Base-by-base conservation (phyloP, 805 yeast genomes). In the Wickerhamiella allomyrinae region DNA sequence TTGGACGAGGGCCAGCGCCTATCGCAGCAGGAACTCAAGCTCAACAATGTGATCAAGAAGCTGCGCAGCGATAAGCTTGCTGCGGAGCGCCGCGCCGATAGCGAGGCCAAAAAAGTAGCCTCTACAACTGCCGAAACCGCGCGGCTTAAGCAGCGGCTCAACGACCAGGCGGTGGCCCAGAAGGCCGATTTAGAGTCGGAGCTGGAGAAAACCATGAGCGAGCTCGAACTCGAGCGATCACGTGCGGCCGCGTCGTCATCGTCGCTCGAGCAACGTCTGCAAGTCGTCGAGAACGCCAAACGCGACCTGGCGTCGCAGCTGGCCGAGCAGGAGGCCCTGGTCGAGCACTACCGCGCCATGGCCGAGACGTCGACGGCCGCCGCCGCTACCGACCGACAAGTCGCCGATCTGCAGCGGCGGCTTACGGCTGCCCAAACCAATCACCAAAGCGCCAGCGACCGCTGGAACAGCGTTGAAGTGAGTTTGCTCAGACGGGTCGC, bases 381-480 rank as follows among this genome's bases (percentile, higher is more conserved):
- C 3, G 20, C 21, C 3, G 29, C 22, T 25, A n/a, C 34, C 5
- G 27, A 29, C 24, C 53, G 46, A 25, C 45, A 61, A 29, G 67
- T 65, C 38, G 66, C 62, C 41, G 57, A 66, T 25, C 44, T 58
- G 23, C 47, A 57, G 27, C 53, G 57, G 11, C 69, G 72, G 33
- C 76, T 77, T 49, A 74, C 70, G 35, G 61, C 69, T 13, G 54
- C 83, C 17, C 86, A 80, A 53, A 63, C 73, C 2, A 91, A 86
- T 57, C 79, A 82, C 49, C 71, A 81, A 7, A 70, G 77, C 13
- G 80, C 89, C 0, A 79, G 79, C 43, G 84, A 78, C 48, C 83
- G 79, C 57, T 84, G 95, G 94, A 77, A 79, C 43, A 64, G 76
- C 15, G 76, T 85, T 34, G 96, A 91, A 58, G 70, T 79, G 31